Evolutionary conservation across 1,139 yeast species (phyloP), one percentile per base, ranked within the genome.

Genomic region (Pichiaceae sp.): DNA sequence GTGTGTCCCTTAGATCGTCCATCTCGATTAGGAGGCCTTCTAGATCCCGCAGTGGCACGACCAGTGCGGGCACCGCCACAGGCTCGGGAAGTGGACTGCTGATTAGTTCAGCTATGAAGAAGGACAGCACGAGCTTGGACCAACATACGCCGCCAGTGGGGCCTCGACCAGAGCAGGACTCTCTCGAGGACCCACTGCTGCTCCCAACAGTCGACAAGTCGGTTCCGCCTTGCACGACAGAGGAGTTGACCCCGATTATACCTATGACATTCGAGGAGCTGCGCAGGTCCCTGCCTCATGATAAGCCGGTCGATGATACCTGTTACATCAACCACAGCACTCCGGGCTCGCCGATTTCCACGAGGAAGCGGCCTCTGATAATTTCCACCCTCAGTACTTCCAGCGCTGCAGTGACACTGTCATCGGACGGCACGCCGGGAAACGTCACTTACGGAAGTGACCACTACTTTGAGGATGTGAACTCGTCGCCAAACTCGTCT

Each of bases 191-290:
- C 17, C 38, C 52, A 18, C 30, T 54, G 2, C 36, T 54, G 17
- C 40, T 54, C 14, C 58, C 58, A 8, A 38, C 32, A 3, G 38
- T 42, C 3, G 56, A 53, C 32, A 48, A 48, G 34, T 42, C 48
- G 4, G 34, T 45, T 2, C 52, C 54, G 2, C 53, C 55, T 11
- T 50, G 52, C 38, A 43, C 54, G 11, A 35, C 51, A 2, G 55
- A 52, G 18, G 51, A 50, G 33, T 38, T 49, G 23, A 48, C 54
- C 2, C 54, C 56, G 9, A 49, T 50, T 4, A 29, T 49, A 12
- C 53, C 54, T 6, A 26, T 37, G 6, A 32, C 44, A 3, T 35
- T 36, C 16, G 35, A 42, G 4, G 47, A 34, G 29, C 29, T 34
- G 4, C 26, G 15, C 6, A 12, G 20, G 7, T 24, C 12, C 16